These are phyloP conservation scores for Stevia rebaudiana DNA, from an alignment of 140 eudicot genomes.

Conservation along the genomic window DNA sequence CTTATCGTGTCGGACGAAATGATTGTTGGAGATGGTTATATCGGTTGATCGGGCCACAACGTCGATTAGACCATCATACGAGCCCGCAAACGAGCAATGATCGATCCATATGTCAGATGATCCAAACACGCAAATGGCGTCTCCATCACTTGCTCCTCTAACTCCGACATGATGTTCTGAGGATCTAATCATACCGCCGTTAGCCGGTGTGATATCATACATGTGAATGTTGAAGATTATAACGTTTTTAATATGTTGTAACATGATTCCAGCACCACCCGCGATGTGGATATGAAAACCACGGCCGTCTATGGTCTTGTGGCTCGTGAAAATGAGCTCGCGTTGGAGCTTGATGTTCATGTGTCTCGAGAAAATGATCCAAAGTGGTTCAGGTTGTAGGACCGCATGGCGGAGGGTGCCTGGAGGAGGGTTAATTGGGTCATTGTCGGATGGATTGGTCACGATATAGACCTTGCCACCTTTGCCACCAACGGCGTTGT, in stretches of 20 bases:
- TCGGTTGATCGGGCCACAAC: constrained; percentile 42
- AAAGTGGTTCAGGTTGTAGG: constrained; percentile 48
- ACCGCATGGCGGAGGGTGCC: constrained; percentile 68
- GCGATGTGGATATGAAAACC: constrained; percentile 39
- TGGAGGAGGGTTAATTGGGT: constrained; percentile 42
- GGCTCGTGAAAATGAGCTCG: constrained; percentile 43
- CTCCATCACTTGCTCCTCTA: constrained; percentile 45
- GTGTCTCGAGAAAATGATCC: constrained; percentile 44
- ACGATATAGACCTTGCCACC: constrained; percentile 46
- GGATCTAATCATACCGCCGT: constrained; percentile 41
- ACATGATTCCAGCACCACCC: constrained; percentile 45
- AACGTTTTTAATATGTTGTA: constrained; percentile 33
- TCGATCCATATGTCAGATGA: constrained; percentile 47
- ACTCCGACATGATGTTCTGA: constrained; percentile 31
- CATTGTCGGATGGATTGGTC: constrained; percentile 45
- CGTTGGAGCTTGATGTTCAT: constrained; percentile 47
- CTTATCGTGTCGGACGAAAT: constrained; percentile 46
- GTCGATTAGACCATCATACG: constrained; percentile 48
- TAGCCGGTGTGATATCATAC: constrained; percentile 23
- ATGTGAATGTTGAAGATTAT: constrained; percentile 37
- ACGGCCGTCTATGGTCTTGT: constrained; percentile 55
- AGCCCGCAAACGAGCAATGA: constrained; percentile 37
- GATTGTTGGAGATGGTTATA: constrained; percentile 49
- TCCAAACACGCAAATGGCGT: constrained; percentile 42
- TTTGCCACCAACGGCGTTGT: constrained; percentile 54